A percentile compares a stretch with the other conserved stretches of the same genome.
These are phyloP conservation scores for Barbarea vulgaris DNA, from an alignment of 345 rosid genomes.

Conservation along the genomic window DNA sequence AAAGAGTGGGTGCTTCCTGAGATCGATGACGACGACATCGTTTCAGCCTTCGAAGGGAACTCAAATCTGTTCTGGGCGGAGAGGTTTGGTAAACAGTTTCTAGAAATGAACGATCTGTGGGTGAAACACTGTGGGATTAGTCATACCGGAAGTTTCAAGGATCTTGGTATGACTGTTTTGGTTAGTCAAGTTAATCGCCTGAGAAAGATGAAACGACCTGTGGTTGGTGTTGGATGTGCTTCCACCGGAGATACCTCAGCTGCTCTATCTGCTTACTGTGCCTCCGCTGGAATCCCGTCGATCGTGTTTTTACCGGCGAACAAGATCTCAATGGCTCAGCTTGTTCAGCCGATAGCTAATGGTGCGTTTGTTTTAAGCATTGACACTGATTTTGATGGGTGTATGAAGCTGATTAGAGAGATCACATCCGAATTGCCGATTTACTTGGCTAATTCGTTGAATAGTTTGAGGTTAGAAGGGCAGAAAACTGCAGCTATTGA, in stretches of 20 bases:
- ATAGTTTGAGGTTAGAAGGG: conserved; percentile 87
- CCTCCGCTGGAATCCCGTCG: conserved; percentile 88
- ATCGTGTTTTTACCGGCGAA: conserved; percentile 83
- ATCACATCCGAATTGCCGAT: conserved; percentile 80
- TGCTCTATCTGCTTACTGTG: conserved; percentile 84
- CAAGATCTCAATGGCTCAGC: conserved; percentile 91
- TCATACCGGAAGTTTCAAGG: conserved; percentile 94
- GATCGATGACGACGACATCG: conserved; percentile 80
- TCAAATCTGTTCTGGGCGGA: conserved; percentile 95
- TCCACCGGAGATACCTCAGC: conserved; percentile 96
- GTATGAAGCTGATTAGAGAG: conserved; percentile 85
- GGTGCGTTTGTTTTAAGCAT: conserved; percentile 91
- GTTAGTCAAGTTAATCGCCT: conserved; percentile 90
- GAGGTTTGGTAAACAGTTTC: conserved; percentile 70
- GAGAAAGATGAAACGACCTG: conserved; percentile 66
- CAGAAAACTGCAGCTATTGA: conserved; percentile 92
- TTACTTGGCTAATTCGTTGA: conserved; percentile 83
- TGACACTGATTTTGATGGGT: conserved; percentile 91
- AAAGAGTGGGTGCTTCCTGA: conserved; percentile 93
- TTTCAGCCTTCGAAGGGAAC: conserved; percentile 90
- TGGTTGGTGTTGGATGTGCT: conserved; percentile 91
- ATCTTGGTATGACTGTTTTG: conserved; percentile 91
- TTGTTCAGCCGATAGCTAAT: conserved; percentile 90
- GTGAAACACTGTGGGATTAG: conserved; percentile 93
- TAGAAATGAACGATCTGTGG: conserved; percentile 89